Conservation (phyloP, 2,329 filamentous ascomycete genomes). For the Sporothrix luriei region DNA sequence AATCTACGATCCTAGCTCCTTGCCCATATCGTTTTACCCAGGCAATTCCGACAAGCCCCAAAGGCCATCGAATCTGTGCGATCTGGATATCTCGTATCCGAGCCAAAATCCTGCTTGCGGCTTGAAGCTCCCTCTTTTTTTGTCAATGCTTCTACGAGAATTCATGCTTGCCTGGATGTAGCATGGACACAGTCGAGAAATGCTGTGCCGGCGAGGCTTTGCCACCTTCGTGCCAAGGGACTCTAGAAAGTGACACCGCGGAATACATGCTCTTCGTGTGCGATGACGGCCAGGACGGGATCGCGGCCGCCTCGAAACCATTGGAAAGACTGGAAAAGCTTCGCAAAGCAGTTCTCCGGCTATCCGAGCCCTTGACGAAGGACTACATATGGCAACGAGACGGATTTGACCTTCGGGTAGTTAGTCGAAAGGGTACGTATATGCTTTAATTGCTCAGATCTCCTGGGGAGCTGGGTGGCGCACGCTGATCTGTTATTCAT, state of each 20-base stretch:
- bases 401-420: slow-evolving; percentile 69
- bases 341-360: slow-evolving; percentile 66
- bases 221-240: background rate
- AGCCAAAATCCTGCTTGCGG: background rate
- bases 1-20: no score
- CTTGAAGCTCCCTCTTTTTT: background rate
- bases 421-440: slow-evolving; percentile 58
- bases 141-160: background rate
- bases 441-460: background rate
- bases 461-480: background rate
- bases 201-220: background rate
- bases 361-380: slow-evolving; percentile 67
- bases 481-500: background rate
- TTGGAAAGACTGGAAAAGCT: slow-evolving; percentile 69
- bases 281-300: slow-evolving; percentile 54
- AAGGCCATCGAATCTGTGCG: background rate
- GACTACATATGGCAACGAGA: slow-evolving; percentile 97
- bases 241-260: slow-evolving; percentile 77
- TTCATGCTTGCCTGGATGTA: background rate
- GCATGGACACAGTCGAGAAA: slow-evolving; percentile 5
- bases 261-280: slow-evolving; percentile 81
- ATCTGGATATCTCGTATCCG: background rate
- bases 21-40: no score
- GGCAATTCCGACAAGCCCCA: background rate
- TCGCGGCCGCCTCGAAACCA: slow-evolving; percentile 50